Percentiles rank a stretch among this genome's conserved stretches.
Conservation (phyloP, 768 basidiomycete genomes). For the Agrocybe chaxingu region DNA sequence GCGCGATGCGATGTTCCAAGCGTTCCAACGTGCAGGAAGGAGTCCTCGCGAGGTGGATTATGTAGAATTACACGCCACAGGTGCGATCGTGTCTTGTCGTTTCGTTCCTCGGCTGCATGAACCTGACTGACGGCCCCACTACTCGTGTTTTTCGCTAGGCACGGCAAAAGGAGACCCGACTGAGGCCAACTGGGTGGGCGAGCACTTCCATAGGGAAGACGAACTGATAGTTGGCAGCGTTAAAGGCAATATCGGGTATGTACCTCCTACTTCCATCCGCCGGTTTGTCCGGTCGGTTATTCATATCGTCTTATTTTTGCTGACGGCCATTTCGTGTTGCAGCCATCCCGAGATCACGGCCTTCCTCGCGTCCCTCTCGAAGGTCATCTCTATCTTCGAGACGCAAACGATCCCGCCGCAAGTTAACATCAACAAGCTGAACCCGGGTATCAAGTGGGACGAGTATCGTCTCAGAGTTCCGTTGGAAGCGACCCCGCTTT, state of each 20-base stretch:
- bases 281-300: background rate
- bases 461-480: conserved; percentile 34
- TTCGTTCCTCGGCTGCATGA: background rate
- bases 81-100: conserved; percentile 10
- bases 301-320: background rate
- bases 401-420: conserved; percentile 35
- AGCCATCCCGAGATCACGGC: conserved; percentile 40
- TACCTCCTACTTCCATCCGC: background rate
- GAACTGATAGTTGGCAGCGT: conserved; percentile 39
- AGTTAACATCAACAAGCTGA: conserved; percentile 30
- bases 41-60: conserved; percentile 40
- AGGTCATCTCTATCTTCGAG: conserved; percentile 38
- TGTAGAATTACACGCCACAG: conserved; percentile 51
- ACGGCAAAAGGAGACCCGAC: conserved; percentile 48
- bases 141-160: conserved; percentile 8
- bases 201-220: conserved; percentile 26
- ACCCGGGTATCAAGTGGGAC: conserved; percentile 38
- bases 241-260: conserved; percentile 45
- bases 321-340: background rate
- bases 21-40: conserved; percentile 27
- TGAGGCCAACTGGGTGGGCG: conserved; percentile 47
- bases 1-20: conserved; percentile 31
- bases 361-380: conserved; percentile 41
- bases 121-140: background rate
- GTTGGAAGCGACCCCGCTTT: conserved; percentile 22